Conservation (phyloP, 768 basidiomycete species). For the Collybia nuda region DNA sequence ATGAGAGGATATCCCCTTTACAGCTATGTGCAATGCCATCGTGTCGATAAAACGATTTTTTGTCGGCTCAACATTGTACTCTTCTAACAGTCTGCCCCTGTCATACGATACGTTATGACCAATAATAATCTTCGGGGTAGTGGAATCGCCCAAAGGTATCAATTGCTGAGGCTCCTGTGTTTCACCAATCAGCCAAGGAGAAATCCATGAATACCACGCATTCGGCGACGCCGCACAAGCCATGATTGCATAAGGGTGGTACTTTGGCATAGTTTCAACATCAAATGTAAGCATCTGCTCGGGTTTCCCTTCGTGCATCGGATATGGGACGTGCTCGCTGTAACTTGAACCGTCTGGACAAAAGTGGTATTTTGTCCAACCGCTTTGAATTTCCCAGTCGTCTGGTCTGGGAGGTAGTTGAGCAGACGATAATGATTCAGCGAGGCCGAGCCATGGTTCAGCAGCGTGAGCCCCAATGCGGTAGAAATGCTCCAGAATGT, state of each 20-base stretch:
- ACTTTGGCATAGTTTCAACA: constrained; percentile 88
- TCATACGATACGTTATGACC: constrained; percentile 98
- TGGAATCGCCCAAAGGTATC: constrained; percentile 66
- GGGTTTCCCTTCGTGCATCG: constrained; percentile 57
- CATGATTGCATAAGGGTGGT: constrained; percentile 82
- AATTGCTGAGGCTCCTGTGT: constrained; percentile 59
- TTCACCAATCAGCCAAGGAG: constrained; percentile 83
- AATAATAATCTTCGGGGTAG: constrained; percentile 63
- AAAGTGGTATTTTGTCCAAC: constrained; percentile 88
- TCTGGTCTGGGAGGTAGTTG: constrained; percentile 60
- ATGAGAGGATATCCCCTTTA: constrained; percentile 91
- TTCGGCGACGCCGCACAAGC: constrained; percentile 82
- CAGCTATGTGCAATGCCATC: constrained; percentile 91
- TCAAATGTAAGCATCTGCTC: constrained; percentile 87
- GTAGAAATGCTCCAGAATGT: constrained; percentile 88
- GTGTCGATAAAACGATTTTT: constrained; percentile 88
- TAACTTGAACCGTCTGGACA: constrained; percentile 75
- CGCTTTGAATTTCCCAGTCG: constrained; percentile 54
- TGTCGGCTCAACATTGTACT: constrained; percentile 71
- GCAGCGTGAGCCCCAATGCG: constrained; percentile 67
- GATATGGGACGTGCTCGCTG: constrained; percentile 68
- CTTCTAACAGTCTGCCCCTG: constrained; percentile 76
- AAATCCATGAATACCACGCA: constrained; percentile 96
- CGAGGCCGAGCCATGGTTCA: constrained; percentile 76
- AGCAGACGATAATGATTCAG: constrained; percentile 52